Conservation (phyloP, 2,329 filamentous ascomycete genomes). For the Xylariaceae sp. region DNA sequence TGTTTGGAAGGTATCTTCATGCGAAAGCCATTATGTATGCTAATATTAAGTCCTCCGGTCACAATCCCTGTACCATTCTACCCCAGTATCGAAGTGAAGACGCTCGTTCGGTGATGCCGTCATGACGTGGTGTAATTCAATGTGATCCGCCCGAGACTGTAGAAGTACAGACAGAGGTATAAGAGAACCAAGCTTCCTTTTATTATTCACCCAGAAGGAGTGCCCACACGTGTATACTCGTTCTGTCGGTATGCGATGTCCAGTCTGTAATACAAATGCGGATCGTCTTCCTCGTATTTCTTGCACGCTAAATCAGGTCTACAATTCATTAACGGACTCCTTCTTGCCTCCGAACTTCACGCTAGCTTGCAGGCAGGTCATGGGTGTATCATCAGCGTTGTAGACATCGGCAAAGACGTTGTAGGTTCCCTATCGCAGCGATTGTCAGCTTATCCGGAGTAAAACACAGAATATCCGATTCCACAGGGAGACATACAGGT, state of each 20-base stretch:
- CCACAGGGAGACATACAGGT: slow-evolving; percentile 65
- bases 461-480: not conserved
- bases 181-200: not conserved
- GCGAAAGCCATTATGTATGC: too few species aligned
- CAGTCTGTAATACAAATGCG: slow-evolving; percentile 8
- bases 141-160: slow-evolving; percentile 25
- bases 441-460: too few species aligned
- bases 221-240: slow-evolving; percentile 24
- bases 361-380: slow-evolving; percentile 85
- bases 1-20: too few species aligned
- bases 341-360: slow-evolving; percentile 65
- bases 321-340: slow-evolving; percentile 29
- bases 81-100: too few species aligned
- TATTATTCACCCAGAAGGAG: slow-evolving; percentile 23
- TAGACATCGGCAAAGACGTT: slow-evolving; percentile 86
- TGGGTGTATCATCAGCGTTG: slow-evolving; percentile 71
- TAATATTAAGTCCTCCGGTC: too few species aligned
- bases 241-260: slow-evolving; percentile 17
- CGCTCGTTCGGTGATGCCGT: too few species aligned
- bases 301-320: not conserved
- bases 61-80: too few species aligned
- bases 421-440: slow-evolving; percentile 87
- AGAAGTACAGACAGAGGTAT: slow-evolving; percentile 25
- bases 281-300: not conserved
- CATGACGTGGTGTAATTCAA: too few species aligned